Percentiles rank a stretch among this genome's conserved stretches.
Conservation (phyloP, 176 grass and related monocot species). For the Musa acuminata region DNA sequence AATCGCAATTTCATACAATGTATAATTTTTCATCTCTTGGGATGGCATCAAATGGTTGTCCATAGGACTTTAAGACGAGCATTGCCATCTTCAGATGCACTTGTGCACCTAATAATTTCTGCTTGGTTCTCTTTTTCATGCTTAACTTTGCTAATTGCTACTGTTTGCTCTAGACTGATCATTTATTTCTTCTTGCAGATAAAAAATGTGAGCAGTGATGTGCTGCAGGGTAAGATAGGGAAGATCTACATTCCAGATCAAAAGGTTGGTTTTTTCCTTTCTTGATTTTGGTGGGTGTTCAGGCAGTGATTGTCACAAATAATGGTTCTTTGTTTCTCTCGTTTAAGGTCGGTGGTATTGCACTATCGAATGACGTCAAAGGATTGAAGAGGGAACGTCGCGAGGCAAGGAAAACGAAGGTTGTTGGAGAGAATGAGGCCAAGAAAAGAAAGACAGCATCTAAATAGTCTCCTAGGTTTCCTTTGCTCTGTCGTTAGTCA, state of each 20-base stretch:
- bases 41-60: neutral
- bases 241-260: conserved; percentile 83
- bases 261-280: conserved; percentile 28
- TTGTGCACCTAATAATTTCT: neutral
- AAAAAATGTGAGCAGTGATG: conserved; percentile 70
- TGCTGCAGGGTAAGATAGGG: conserved; percentile 44
- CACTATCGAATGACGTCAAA: conserved; percentile 44
- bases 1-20: neutral
- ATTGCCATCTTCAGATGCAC: neutral
- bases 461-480: conserved; percentile 22
- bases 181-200: conserved; percentile 35
- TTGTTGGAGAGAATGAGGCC: conserved; percentile 15
- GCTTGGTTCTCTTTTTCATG: neutral
- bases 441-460: conserved; percentile 75
- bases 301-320: neutral
- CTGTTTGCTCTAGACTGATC: neutral
- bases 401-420: conserved; percentile 67
- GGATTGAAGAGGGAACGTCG: conserved; percentile 76
- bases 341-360: conserved; percentile 59
- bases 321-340: conserved; percentile 10
- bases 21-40: neutral
- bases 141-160: neutral
- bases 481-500: neutral
- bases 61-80: neutral
- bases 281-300: neutral